Conservation (phyloP, 164 flowering plant species). For the Magnolia changhungtana region DNA sequence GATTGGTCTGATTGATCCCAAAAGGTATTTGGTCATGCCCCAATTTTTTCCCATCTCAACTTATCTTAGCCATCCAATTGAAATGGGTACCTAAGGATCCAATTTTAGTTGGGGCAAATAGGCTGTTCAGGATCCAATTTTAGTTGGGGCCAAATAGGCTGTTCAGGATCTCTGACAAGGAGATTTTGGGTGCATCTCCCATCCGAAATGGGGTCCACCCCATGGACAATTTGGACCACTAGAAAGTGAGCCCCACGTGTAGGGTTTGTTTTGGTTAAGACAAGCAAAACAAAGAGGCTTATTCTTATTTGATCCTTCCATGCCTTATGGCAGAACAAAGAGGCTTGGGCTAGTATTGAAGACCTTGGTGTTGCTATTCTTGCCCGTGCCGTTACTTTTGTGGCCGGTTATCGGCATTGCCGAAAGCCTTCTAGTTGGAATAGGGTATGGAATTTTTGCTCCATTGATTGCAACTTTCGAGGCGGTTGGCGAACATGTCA, state of each 20-base stretch:
- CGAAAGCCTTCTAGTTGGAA: slow-evolving; percentile 74
- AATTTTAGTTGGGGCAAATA: too few relatives aligned
- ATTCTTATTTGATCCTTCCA: background rate
- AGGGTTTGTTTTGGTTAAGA: background rate
- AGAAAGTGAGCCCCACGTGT: background rate
- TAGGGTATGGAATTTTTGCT: slow-evolving; percentile 74
- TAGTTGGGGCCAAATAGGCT: too few relatives aligned
- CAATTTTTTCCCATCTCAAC: too few relatives aligned
- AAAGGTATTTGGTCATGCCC: too few relatives aligned
- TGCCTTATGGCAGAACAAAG: slow-evolving; percentile 51
- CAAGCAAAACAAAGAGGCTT: too few relatives aligned
- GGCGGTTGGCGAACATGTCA: slow-evolving; percentile 53
- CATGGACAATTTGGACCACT: background rate
- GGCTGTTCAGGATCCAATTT: too few relatives aligned
- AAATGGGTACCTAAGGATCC: too few relatives aligned
- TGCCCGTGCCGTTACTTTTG: slow-evolving; percentile 67
- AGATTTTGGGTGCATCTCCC: too few relatives aligned
- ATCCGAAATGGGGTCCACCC: too few relatives aligned
- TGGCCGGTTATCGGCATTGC: slow-evolving; percentile 66
- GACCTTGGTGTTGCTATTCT: slow-evolving; percentile 36
- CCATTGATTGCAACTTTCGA: slow-evolving; percentile 87
- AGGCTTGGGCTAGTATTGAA: slow-evolving; percentile 67
- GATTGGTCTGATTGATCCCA: too few relatives aligned
- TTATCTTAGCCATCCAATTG: too few relatives aligned
- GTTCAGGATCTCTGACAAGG: too few relatives aligned